Base-by-base conservation (phyloP, 1,139 yeast genomes). In the Sugiyamaella novakii region DNA sequence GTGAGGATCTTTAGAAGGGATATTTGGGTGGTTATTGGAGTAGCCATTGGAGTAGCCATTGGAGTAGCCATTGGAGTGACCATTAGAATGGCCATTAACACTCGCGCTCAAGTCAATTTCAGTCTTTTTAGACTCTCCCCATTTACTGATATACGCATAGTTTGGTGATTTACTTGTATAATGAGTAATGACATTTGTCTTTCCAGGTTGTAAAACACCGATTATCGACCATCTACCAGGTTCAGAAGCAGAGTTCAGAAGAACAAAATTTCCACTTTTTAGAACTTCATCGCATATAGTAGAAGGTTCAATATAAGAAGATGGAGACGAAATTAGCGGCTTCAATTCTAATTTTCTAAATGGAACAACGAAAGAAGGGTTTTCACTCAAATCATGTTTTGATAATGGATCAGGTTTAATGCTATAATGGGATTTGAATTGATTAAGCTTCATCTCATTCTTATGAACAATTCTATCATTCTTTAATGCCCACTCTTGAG, bases 141-240 rank as follows among this genome's bases (percentile, higher is more conserved):
- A 64, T 3, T 62, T 65, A 50, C 75, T 78, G n/a, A 53, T 38
- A 36, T 54, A 61, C 7, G 57, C 63, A 24, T 38, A 34, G 14
- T 56, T 55, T 1, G 64, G 57, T 10, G 47, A 36, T 38, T 55
- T 43, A 7, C 48, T 55, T 0, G 78, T 72, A 1, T 88, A 86
- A 60, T 88, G 91, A 1, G 87, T 78, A 21, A 88, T 73, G 1
- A 83, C 78, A 15, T 75, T 75, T 1, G 94, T 81, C 27, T 66
- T 62, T 0, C 70, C 72, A 1, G 57, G 56, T 11, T 75, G 76
- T 0, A 94, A 88, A 1, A 88, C 59, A 0, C 95, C 97, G 49
- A 92, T 78, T 8, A 92, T 82, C 0, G 96, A 82, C 92, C 95
- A 88, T 52, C 82, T 76, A 0, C 98, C 97, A 0, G 96, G 96